These are phyloP conservation scores for Elsinoe ampelina DNA, from an alignment of 2,329 filamentous ascomycete species.

Conservation along the genomic window DNA sequence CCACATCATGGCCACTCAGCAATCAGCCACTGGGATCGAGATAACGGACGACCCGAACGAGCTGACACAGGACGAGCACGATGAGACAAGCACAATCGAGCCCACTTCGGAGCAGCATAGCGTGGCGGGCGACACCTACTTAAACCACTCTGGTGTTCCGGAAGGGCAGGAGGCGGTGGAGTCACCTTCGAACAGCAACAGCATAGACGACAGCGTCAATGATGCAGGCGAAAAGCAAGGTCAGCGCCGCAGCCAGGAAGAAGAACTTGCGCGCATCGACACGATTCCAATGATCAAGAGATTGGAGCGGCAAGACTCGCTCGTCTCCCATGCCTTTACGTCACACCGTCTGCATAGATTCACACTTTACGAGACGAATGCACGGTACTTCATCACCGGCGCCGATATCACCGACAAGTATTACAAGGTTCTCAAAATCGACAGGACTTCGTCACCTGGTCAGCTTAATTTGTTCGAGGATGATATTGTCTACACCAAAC, in stretches of 20 bases:
- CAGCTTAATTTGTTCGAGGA: constrained; percentile 84
- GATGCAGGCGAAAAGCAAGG: background rate
- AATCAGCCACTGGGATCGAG: background rate
- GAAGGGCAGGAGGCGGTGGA: background rate
- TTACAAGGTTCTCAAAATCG: constrained; percentile 89
- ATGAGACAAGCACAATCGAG: constrained; percentile 1
- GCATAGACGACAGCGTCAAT: background rate
- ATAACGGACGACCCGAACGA: background rate
- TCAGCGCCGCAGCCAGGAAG: background rate
- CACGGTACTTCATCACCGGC: constrained; percentile 87
- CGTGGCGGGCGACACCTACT: background rate
- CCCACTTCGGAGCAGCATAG: constrained; percentile 1
- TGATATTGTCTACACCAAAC: constrained; percentile 85
- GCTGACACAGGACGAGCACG: background rate
- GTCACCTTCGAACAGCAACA: background rate
- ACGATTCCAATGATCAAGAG: constrained; percentile 12
- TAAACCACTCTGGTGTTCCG: background rate
- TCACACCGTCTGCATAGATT: constrained; percentile 74
- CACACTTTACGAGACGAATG: constrained; percentile 92
- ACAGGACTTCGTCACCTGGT: constrained; percentile 70
- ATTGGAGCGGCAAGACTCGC: constrained; percentile 6
- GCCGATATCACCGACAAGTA: constrained; percentile 80
- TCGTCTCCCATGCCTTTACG: background rate
- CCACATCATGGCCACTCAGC: background rate
- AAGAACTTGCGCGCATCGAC: background rate